Percentiles rank a stretch among this genome's conserved stretches.
These are phyloP conservation scores for Aspergillus aculeatinus DNA, from an alignment of 2,329 filamentous ascomycete species.

Conservation along the genomic window DNA sequence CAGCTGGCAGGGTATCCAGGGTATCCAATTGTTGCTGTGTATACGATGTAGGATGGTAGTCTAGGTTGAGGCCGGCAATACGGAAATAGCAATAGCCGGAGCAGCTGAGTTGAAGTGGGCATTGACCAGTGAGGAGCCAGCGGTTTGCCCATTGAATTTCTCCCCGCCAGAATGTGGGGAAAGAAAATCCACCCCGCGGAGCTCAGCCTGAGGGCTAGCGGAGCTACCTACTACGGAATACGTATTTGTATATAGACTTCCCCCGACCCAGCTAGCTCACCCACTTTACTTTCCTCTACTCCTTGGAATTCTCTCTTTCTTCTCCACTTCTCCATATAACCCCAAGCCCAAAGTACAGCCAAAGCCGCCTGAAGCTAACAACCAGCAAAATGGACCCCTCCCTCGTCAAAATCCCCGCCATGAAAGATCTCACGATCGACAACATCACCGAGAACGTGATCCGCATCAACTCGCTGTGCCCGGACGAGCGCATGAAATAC, in stretches of 20 bases:
- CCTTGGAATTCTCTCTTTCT: not conserved
- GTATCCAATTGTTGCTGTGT: no score
- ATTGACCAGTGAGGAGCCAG: not conserved
- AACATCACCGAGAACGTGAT: constrained; percentile 78
- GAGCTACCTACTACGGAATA: not conserved
- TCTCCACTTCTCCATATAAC: not conserved
- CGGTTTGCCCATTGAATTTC: not conserved
- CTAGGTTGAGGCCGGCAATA: not conserved
- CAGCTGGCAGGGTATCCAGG: no score
- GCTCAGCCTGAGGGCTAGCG: not conserved
- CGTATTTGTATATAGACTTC: not conserved
- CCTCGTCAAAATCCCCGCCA: constrained; percentile 41
- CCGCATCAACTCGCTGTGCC: constrained; percentile 69
- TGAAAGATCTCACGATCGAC: constrained; percentile 72
- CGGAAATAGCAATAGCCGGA: constrained; percentile 6
- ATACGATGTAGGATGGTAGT: no score
- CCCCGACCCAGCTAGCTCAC: no score
- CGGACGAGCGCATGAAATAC: constrained; percentile 66
- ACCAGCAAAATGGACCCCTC: constrained; percentile 41
- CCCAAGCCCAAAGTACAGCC: not conserved
- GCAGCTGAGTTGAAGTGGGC: not conserved
- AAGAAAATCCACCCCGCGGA: not conserved
- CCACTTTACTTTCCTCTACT: not conserved
- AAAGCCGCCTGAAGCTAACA: not conserved
- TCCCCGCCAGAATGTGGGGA: constrained; percentile 10